Evolutionary conservation across 2,329 filamentous ascomycete species (phyloP).

Genomic region (Ilyonectria robusta): DNA sequence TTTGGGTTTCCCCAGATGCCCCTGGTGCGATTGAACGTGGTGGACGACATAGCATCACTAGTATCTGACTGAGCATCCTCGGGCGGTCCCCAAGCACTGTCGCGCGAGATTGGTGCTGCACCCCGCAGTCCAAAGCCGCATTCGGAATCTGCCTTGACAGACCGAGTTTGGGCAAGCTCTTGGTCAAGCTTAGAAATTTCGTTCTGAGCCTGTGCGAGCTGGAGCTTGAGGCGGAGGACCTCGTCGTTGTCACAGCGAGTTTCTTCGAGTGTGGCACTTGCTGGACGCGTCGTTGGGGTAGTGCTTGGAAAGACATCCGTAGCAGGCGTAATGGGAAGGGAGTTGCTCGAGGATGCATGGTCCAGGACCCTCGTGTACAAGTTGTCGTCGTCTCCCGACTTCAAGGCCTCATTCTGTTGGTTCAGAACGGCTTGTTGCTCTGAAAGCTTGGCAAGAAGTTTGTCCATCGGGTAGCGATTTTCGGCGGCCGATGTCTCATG

Average conservation of each 20-base stretch:
- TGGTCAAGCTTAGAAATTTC: constrained; percentile 80
- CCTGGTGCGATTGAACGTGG: constrained; percentile 67
- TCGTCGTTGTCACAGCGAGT: constrained; percentile 65
- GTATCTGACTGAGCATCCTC: constrained; percentile 72
- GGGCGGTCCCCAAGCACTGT: constrained; percentile 65
- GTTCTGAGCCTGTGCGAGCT: constrained; percentile 79
- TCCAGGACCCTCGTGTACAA: constrained; percentile 57
- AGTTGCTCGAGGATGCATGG: constrained; percentile 68
- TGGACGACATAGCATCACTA: constrained; percentile 67
- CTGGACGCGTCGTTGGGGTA: constrained; percentile 65
- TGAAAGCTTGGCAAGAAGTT: constrained; percentile 79
- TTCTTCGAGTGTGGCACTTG: constrained; percentile 65
- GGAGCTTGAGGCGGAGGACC: constrained; percentile 76
- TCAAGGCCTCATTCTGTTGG: constrained; percentile 70
- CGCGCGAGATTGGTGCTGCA: constrained; percentile 49
- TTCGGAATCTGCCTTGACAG: constrained; percentile 67
- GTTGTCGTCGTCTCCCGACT: constrained; percentile 56
- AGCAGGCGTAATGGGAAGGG: constrained; percentile 74
- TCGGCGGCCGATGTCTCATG: constrained; percentile 56
- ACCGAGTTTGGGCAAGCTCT: constrained; percentile 76
- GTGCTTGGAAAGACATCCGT: constrained; percentile 67
- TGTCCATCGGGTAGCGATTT: constrained; percentile 74
- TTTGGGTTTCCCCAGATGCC: constrained; percentile 70
- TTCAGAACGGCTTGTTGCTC: constrained; percentile 76
- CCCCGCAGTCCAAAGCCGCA: constrained; percentile 40